Percentiles rank a stretch among this genome's conserved stretches.
Evolutionary conservation across 164 flowering plant genomes (phyloP).

Genomic region (Macadamia tetraphylla): DNA sequence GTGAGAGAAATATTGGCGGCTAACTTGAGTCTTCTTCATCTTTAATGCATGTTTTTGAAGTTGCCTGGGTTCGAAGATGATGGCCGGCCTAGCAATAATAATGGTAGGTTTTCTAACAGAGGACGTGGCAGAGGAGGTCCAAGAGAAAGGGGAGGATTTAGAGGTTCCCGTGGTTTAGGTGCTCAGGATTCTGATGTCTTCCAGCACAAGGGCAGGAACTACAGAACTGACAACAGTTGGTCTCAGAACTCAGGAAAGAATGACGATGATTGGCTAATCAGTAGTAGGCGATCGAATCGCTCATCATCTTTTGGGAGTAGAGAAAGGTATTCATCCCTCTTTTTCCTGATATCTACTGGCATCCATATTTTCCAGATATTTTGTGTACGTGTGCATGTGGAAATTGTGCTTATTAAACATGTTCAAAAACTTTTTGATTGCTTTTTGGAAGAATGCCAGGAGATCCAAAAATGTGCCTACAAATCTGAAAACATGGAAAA

Average conservation of each 20-base stretch:
- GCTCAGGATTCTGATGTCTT: constrained; percentile 38
- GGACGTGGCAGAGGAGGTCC: constrained; percentile 52
- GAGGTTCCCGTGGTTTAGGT: constrained; percentile 46
- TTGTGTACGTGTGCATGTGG: no score
- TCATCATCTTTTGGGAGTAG: constrained; percentile 42
- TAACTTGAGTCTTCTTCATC: constrained; percentile 1
- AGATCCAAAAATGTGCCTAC: no score
- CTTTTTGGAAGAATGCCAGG: no score
- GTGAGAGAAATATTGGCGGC: background rate
- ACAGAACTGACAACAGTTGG: constrained; percentile 36
- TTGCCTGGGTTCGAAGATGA: constrained; percentile 97
- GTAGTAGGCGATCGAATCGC: constrained; percentile 48
- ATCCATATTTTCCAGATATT: background rate
- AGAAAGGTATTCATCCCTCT: constrained; percentile 47
- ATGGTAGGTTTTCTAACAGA: constrained; percentile 73
- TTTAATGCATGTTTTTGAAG: constrained; percentile 32
- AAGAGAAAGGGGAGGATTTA: constrained; percentile 43
- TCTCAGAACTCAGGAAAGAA: constrained; percentile 44
- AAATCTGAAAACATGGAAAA: no score
- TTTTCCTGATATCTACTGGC: background rate
- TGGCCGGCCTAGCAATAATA: constrained; percentile 75
- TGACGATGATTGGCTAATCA: constrained; percentile 72
- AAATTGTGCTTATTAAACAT: no score
- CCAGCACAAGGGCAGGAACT: constrained; percentile 58
- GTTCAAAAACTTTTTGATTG: no score